Percentiles rank a stretch among this genome's conserved stretches.
Evolutionary conservation across 345 rosid species (phyloP).

Genomic region (Rhizophora apiculata): DNA sequence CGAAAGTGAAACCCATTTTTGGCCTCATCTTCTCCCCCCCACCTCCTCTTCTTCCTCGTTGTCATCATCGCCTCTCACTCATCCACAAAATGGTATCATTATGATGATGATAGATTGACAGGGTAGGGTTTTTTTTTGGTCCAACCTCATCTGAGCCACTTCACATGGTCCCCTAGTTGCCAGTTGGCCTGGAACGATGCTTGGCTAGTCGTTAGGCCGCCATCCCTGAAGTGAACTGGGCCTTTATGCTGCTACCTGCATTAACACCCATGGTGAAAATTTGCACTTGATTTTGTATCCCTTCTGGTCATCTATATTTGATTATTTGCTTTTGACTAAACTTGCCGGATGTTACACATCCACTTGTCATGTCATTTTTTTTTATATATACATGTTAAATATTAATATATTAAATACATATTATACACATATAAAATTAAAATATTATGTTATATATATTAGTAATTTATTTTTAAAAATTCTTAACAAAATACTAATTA

Average conservation of each 20-base stretch:
- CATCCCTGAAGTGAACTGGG: constrained; percentile 2
- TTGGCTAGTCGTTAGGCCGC: constrained; percentile 5
- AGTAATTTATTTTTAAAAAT: no score
- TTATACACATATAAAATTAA: no score
- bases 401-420: no score
- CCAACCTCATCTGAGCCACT: constrained; percentile 26
- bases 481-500: no score
- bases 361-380: no score
- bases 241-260: neutral
- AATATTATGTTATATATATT: no score
- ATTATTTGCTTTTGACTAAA: no score
- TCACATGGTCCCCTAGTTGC: constrained; percentile 30
- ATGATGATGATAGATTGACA: constrained; percentile 7
- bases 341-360: no score
- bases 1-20: constrained; percentile 33
- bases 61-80: constrained; percentile 17
- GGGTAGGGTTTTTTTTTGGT: constrained; percentile 17
- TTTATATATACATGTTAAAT: no score
- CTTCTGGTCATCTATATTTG: no score
- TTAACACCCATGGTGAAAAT: no score
- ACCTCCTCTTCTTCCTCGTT: constrained; percentile 10
- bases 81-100: constrained; percentile 17
- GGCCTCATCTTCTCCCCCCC: constrained; percentile 28
- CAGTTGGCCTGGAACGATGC: constrained; percentile 2
- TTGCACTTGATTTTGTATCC: no score